These are phyloP conservation scores for Cucumis hystrix DNA, from an alignment of 306 rosid species.

Conservation along the genomic window DNA sequence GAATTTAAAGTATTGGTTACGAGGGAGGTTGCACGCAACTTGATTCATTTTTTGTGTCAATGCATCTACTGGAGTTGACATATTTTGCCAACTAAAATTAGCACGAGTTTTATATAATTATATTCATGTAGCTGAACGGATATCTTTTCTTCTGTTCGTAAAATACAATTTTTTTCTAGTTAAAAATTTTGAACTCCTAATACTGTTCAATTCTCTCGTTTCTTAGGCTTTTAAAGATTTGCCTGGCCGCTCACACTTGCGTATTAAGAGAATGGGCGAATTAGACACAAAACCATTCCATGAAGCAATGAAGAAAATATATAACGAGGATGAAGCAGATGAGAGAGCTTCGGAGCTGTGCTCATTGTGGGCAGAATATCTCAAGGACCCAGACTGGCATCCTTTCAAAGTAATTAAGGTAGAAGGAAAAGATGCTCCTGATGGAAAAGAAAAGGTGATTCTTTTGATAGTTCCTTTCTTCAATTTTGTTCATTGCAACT, in stretches of 20 bases:
- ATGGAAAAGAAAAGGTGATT: constrained; percentile 17
- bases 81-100: background rate
- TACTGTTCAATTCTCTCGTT: constrained; percentile 7
- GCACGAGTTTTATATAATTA: background rate
- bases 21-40: background rate
- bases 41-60: constrained; percentile 2
- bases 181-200: background rate
- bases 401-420: constrained; percentile 46
- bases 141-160: background rate
- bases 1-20: background rate
- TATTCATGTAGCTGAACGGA: background rate
- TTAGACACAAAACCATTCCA: constrained; percentile 64
- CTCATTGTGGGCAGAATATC: constrained; percentile 86
- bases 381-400: constrained; percentile 94
- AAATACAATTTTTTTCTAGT: background rate
- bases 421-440: constrained; percentile 22
- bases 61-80: background rate
- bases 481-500: background rate
- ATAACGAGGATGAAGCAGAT: constrained; percentile 66
- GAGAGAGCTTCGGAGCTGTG: constrained; percentile 73
- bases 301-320: constrained; percentile 64
- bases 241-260: constrained; percentile 29
- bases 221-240: constrained; percentile 55
- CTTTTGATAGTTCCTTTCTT: background rate
- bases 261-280: constrained; percentile 94